A percentile compares a stretch with the other conserved stretches of the same genome.
These are phyloP conservation scores for Camillea tinctor DNA, from an alignment of 2,329 filamentous ascomycete species.

Conservation along the genomic window DNA sequence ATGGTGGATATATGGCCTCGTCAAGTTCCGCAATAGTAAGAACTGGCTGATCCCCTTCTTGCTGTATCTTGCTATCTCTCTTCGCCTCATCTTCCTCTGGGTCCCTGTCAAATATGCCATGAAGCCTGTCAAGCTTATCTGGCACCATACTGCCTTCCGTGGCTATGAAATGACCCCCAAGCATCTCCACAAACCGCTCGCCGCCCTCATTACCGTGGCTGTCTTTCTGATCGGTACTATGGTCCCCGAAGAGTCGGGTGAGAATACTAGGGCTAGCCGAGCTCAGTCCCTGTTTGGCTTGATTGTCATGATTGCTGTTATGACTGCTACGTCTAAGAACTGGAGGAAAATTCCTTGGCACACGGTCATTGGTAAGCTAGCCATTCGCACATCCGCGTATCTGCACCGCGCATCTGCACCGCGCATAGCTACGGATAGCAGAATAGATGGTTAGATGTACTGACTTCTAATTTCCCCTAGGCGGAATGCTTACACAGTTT, in stretches of 20 bases:
- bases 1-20: slow-evolving; percentile 42
- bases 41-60: slow-evolving; percentile 87
- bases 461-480: slow-evolving; percentile 12
- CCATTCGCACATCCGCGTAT: slow-evolving; percentile 1
- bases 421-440: too few relatives aligned
- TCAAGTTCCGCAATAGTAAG: slow-evolving; percentile 66
- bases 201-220: slow-evolving; percentile 61
- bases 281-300: slow-evolving; percentile 80
- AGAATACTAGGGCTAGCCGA: slow-evolving; percentile 79
- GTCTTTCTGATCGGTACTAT: slow-evolving; percentile 80
- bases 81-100: slow-evolving; percentile 74
- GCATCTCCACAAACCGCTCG: slow-evolving; percentile 61
- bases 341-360: slow-evolving; percentile 67
- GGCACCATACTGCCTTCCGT: slow-evolving; percentile 62
- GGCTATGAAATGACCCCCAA: slow-evolving; percentile 63
- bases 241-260: slow-evolving; percentile 64
- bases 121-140: slow-evolving; percentile 64
- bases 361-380: slow-evolving; percentile 64
- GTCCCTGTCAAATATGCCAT: slow-evolving; percentile 67
- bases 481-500: slow-evolving; percentile 86
- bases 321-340: slow-evolving; percentile 72
- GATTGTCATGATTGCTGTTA: slow-evolving; percentile 62
- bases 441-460: not conserved
- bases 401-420: too few relatives aligned
- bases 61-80: slow-evolving; percentile 70